Base-by-base conservation (phyloP, 2,329 filamentous ascomycete species). In the Colletotrichum karsti region DNA sequence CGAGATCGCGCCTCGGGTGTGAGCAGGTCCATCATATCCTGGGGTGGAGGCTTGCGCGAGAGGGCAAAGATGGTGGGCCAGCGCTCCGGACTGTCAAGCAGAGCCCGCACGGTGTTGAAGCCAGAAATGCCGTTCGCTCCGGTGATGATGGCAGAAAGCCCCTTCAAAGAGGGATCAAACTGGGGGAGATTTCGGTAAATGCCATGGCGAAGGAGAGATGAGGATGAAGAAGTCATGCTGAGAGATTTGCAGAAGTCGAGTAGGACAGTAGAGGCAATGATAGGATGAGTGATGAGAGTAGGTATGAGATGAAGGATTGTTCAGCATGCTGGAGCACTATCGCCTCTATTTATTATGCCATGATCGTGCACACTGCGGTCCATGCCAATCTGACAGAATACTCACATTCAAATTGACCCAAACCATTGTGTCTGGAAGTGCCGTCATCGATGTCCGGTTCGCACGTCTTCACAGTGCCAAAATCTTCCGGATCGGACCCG, bases 61-160 rank as follows among this genome's bases (percentile, higher is more conserved):
- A 67, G 30, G 7, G 13, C 24, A 41, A 42, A 57, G 24, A 63
- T 67, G 10, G 39, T 67, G 24, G 13, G 26, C 58, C 63, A 67
- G 26, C 58, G 50, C 42, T 57, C 7, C 3, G 63, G 63, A 39
- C 33, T 50, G 10, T 63, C 58, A 1, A 56, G 50, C 3, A 67
- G 51, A n/a, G 56, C 63, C 4, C 63, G 20, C 30, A 61, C 33
- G 18, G 48, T 41, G 50, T 62, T 55, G 50, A 55, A 59, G 4
- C 57, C 63, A 26, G 56, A 62, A n/a, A 67, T 67, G 13, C 57
- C 57, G 30, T 62, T 67, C 33, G 63, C 50, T 2, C 63, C 63
- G 1, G 57, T 62, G 13, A 67, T 50, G 10, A 67, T 56, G 42
- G 63, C 63, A 5, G 42, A 51, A 28, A 62, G 50, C 7, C 50